Conservation (phyloP, 2,329 filamentous ascomycete genomes). For the Cyphellophora attinorum region DNA sequence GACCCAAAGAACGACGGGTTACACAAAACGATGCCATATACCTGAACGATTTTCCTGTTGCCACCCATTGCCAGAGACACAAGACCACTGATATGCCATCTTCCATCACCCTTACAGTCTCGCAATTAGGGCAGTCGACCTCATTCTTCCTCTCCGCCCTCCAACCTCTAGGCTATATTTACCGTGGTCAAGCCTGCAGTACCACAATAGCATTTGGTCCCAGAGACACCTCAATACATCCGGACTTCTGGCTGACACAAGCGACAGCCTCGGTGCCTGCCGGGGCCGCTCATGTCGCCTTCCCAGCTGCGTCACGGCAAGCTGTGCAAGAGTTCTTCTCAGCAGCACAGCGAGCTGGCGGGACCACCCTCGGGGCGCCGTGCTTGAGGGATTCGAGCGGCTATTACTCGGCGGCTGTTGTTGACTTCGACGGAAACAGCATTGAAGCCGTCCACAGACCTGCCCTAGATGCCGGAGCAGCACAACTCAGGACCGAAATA, state of each 20-base stretch:
- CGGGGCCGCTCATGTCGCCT: slow-evolving; percentile 52
- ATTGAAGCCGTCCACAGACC: slow-evolving; percentile 64
- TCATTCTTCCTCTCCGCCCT: slow-evolving; percentile 76
- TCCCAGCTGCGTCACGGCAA: slow-evolving; percentile 57
- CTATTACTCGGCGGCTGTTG: slow-evolving; percentile 55
- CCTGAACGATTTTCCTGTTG: too few species aligned
- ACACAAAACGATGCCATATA: too few species aligned
- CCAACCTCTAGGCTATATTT: slow-evolving; percentile 68
- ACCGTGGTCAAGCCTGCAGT: slow-evolving; percentile 53
- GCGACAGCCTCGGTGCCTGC: slow-evolving; percentile 45
- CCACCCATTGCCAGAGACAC: too few species aligned
- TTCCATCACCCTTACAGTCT: slow-evolving; percentile 59
- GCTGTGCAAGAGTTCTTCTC: slow-evolving; percentile 65
- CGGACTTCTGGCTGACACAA: slow-evolving; percentile 57
- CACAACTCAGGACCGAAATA: too few species aligned
- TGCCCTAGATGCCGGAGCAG: slow-evolving; percentile 52
- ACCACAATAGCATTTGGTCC: slow-evolving; percentile 51
- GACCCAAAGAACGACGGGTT: too few species aligned
- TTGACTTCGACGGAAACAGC: slow-evolving; percentile 75
- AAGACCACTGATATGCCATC: slow-evolving; percentile 55
- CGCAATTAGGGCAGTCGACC: slow-evolving; percentile 65
- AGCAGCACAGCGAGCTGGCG: slow-evolving; percentile 57
- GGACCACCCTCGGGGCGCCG: slow-evolving; percentile 48
- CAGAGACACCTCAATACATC: slow-evolving; percentile 32
- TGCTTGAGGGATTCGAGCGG: slow-evolving; percentile 43